Base-by-base conservation (phyloP, 108 stramenopile genomes). In the Nannochloropsis oceanica region DNA sequence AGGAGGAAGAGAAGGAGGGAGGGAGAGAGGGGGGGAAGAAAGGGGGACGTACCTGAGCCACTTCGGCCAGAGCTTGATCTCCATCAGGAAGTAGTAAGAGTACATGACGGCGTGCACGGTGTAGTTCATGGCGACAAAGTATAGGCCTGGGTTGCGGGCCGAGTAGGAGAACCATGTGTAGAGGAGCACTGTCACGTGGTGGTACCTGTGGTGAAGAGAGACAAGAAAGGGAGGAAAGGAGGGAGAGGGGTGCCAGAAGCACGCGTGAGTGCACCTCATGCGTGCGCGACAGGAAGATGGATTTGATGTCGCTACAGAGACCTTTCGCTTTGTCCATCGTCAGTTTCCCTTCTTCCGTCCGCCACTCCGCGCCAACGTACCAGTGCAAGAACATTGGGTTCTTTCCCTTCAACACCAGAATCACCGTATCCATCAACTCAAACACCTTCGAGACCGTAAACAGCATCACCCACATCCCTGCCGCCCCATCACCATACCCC, bases 101-200 rank as follows among this genome's bases (percentile, higher is more conserved):
- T 99, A 99, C 99, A 99, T 99, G 83, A 96, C 89, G 25, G 96
- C 95, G 85, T 99, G 99, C 24, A 99, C 99, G 25, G 93, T 88
- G 92, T 98, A 99, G 91, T 99, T 99, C 97, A 99, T 98, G 84
- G 88, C 89, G 26, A 90, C 86, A 85, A 93, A 93, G 91, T 90
- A 92, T 13, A 93, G 84, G 59, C 92, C 92, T 43, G 59, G 59
- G 59, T 85, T 80, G 50, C 85, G 85, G 79, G 89, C 82, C 44
- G 84, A 90, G 85, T 92, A 92, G 8, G 88, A 89, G 84, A 91
- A 90, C 92, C 92, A 93, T 86, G 91, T 89, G 89, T 91, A 93
- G n/a, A 92, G 88, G 27, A 93, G 90, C 27, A 93, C 92, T 11
- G 92, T 93, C 14, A 92, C 88, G 86, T 92, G 92, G 87, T 92